Base-by-base conservation (phyloP, 2,329 filamentous ascomycete species). In the Aspergillus quadricinctus region DNA sequence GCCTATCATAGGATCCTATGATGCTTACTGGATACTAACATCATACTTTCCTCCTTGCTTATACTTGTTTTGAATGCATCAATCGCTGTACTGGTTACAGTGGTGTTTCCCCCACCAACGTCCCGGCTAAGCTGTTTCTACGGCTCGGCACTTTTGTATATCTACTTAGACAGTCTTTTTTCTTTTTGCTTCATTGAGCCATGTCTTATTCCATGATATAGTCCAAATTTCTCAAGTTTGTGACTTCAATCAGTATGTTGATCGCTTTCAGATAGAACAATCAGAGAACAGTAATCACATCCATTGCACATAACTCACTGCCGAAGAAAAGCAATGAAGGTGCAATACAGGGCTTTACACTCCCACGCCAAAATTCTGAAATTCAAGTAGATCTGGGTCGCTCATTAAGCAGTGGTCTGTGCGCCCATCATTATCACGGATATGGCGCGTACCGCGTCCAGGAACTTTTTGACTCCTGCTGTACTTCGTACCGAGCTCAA, bases 341-440 rank as follows among this genome's bases (percentile, higher is more conserved):
- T n/a, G 4, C 14, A 37, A 37, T n/a, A 37, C 14, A 17, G 31
- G 31, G 7, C 31, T 43, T 43, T n/a, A 40, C 40, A 14, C 14
- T 35, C 11, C 11, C 21, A 14, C 19, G 11, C 4, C 11, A 29
- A n/a, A 54, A 35, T 43, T 10, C 35, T 14, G 5, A 4, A 49
- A 41, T n/a, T 5, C 17, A 10, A 19, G 17, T 45, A 37, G n/a
- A 29, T 29, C 29, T 19, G 25, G 27, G 27, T 23, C 6, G 6
- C 5, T 25, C 50, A 63, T 71, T 71, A 72, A 70, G 63, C 60
- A 57, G 64, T 68, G 66, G 71, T 66, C 70, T 64, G 71, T 73
- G 69, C 67, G 35, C 46, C 37, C 31, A 37, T 25, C n/a, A 37
- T 37, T 46, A 23, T 48, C 54, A 51, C 48, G 53, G 49, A 25